Evolutionary conservation across 2,329 filamentous ascomycete genomes (phyloP).

Genomic region (Epichloe uncinata): DNA sequence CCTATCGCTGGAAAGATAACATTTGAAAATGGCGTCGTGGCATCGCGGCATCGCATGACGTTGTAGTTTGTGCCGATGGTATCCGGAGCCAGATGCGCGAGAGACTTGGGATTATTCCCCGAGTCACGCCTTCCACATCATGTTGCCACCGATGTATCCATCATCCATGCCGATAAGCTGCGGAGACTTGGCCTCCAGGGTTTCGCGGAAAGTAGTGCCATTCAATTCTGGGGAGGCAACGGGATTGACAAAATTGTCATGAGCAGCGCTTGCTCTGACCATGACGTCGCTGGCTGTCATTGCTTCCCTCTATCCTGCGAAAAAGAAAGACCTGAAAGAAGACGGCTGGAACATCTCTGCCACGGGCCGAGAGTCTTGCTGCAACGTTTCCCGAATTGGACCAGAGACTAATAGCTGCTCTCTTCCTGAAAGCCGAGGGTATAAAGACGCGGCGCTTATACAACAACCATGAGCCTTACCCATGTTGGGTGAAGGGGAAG

Average conservation of each 20-base stretch:
- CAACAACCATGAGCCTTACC: conserved; percentile 30
- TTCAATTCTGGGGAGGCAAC: conserved; percentile 55
- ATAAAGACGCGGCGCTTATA: conserved; percentile 47
- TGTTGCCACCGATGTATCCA: conserved; percentile 49
- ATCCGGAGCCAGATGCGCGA: conserved; percentile 45
- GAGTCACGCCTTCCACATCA: conserved; percentile 37
- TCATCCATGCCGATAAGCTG: conserved; percentile 41
- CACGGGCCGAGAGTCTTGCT: conserved; percentile 38
- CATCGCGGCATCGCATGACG: conserved; percentile 32
- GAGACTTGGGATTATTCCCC: conserved; percentile 40
- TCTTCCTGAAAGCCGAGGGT: conserved; percentile 44
- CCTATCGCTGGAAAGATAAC: conserved; percentile 30
- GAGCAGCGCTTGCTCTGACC: conserved; percentile 49
- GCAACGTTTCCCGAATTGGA: conserved; percentile 45
- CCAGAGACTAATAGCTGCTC: conserved; percentile 32
- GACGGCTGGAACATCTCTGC: conserved; percentile 41
- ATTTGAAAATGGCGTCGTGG: conserved; percentile 35
- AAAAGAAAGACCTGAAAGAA: conserved; percentile 40
- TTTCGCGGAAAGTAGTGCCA: conserved; percentile 39
- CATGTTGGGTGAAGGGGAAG: conserved; percentile 31
- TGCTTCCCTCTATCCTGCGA: conserved; percentile 55
- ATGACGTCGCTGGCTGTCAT: conserved; percentile 48
- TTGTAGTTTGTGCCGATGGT: conserved; percentile 47
- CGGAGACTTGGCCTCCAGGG: conserved; percentile 41
- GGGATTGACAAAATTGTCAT: conserved; percentile 50